Percentiles rank a stretch among this genome's conserved stretches.
These are phyloP conservation scores for Xanthoconium separans DNA, from an alignment of 1,284 basidiomycete genomes.

Conservation along the genomic window DNA sequence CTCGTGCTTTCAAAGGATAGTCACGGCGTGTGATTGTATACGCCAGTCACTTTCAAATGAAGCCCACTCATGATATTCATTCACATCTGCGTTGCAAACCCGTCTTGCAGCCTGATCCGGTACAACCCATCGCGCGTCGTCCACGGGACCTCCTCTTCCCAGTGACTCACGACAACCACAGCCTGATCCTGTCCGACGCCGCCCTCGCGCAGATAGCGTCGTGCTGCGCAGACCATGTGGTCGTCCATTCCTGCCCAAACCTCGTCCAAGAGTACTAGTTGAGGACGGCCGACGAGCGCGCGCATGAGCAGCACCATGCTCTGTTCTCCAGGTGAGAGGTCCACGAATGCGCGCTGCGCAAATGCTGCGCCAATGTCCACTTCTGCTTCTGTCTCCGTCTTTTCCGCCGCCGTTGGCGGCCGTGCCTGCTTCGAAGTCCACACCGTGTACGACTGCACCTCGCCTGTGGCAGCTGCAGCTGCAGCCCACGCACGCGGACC, in stretches of 20 bases:
- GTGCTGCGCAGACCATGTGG: conserved; percentile 64
- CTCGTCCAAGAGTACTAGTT: conserved; percentile 83
- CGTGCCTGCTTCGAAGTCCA: not conserved
- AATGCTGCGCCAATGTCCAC: conserved; percentile 38
- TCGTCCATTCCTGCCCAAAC: conserved; percentile 90
- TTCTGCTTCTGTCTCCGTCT: too few species aligned
- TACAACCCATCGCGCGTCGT: conserved; percentile 47
- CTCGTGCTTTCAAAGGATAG: too few species aligned
- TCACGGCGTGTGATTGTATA: too few species aligned
- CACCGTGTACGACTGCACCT: not conserved
- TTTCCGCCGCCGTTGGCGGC: too few species aligned
- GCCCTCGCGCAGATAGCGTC: conserved; percentile 59
- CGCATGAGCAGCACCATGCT: conserved; percentile 80
- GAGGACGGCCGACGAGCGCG: conserved; percentile 71
- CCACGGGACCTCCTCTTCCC: conserved; percentile 88
- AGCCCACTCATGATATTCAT: too few species aligned
- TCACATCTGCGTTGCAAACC: conserved; percentile 29
- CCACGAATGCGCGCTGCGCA: conserved; percentile 51
- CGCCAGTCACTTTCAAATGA: too few species aligned
- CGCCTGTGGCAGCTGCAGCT: not conserved
- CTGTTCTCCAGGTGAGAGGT: conserved; percentile 72
- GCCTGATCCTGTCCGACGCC: conserved; percentile 62
- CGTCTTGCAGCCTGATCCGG: conserved; percentile 37
- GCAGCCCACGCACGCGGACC: conserved; percentile 53
- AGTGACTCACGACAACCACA: conserved; percentile 84